These are phyloP conservation scores for Lasiosphaeriaceae sp. DNA, from an alignment of 495 filamentous ascomycete genomes.

Conservation along the genomic window DNA sequence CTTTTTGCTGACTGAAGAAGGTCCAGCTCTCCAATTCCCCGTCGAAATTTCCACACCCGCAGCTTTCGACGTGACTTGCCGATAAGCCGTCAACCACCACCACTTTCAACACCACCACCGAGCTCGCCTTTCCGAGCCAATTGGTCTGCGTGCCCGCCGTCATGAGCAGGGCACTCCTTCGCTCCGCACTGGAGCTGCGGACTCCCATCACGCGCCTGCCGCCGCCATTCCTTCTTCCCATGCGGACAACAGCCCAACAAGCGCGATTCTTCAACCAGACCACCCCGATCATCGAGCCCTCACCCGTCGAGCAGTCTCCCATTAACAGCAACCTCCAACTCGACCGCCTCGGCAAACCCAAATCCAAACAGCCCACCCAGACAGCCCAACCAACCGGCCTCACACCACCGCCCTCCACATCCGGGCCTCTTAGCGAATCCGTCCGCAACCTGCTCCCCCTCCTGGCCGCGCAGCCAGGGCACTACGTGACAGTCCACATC, in stretches of 20 bases:
- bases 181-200: slow-evolving; percentile 47
- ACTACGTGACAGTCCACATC: slow-evolving; percentile 85
- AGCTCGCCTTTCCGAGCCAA: not conserved
- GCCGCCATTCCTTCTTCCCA: slow-evolving; percentile 30
- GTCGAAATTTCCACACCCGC: not conserved
- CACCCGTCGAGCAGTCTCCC: slow-evolving; percentile 6
- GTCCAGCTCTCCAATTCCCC: not conserved
- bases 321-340: slow-evolving; percentile 7
- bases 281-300: slow-evolving; percentile 26
- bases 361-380: slow-evolving; percentile 21
- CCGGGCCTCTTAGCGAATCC: slow-evolving; percentile 43
- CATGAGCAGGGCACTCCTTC: slow-evolving; percentile 45
- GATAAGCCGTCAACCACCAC: not conserved
- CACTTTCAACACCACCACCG: not conserved
- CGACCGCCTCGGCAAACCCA: slow-evolving; percentile 19
- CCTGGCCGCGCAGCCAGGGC: slow-evolving; percentile 69
- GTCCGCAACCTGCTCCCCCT: slow-evolving; percentile 69
- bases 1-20: not conserved
- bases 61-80: not conserved
- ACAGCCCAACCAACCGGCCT: slow-evolving; percentile 22
- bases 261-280: slow-evolving; percentile 29
- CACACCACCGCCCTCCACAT: slow-evolving; percentile 56
- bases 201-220: slow-evolving; percentile 31
- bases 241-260: slow-evolving; percentile 15
- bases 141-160: slow-evolving; percentile 4